These are phyloP conservation scores for Penicillium atrosanguineum DNA, from an alignment of 495 filamentous ascomycete genomes.

Conservation along the genomic window DNA sequence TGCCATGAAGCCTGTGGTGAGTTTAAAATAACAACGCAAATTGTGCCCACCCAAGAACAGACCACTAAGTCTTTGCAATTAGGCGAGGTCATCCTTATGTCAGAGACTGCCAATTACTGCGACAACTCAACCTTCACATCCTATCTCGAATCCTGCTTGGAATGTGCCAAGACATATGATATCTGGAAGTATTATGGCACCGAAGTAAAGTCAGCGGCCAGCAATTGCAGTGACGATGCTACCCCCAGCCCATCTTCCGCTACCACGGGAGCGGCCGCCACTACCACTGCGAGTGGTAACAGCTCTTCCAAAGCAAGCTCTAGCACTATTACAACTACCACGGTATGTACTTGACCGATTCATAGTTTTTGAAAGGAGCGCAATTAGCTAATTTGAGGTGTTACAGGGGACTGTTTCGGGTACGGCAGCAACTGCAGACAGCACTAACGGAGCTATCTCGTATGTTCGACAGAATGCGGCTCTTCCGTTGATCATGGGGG, in stretches of 20 bases:
- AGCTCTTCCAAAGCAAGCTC: background rate
- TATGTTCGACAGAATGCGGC: background rate
- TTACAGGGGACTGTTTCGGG: background rate
- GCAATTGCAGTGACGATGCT: conserved; percentile 35
- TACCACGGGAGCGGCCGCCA: conserved; percentile 9
- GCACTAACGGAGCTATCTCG: conserved; percentile 3
- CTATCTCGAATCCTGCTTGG: conserved; percentile 40
- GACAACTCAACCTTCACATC: conserved; percentile 37
- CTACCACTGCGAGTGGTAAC: conserved; percentile 7
- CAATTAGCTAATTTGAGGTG: background rate
- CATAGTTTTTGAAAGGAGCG: background rate
- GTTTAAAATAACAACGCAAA: background rate
- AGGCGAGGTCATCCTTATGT: conserved; percentile 43
- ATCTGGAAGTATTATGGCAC: conserved; percentile 49
- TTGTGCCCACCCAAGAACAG: too few species aligned
- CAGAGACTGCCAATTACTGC: conserved; percentile 36
- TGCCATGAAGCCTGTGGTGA: conserved; percentile 52
- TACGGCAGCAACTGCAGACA: conserved; percentile 1
- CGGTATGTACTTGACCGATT: background rate
- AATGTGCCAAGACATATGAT: conserved; percentile 45
- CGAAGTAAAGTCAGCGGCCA: conserved; percentile 30
- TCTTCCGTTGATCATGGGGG: background rate
- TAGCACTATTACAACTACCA: background rate
- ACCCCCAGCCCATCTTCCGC: conserved; percentile 30
- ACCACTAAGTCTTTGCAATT: background rate